Evolutionary conservation across 2,329 filamentous ascomycete genomes (phyloP), one percentile per base, ranked within the genome.

Genomic region (Cladorrhinum sp.): DNA sequence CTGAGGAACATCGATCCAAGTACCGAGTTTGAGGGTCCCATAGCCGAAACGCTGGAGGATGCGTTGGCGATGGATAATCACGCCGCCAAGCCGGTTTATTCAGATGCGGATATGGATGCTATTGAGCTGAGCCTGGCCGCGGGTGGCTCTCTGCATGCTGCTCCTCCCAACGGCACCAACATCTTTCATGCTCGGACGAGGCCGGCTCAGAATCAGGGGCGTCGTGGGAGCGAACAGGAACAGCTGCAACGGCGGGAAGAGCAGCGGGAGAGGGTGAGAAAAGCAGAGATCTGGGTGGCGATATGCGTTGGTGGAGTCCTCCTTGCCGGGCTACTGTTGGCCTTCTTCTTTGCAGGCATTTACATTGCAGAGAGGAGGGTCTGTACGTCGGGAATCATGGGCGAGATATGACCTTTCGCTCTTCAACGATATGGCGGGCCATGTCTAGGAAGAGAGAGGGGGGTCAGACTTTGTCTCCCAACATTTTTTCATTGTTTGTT

Each of bases 311-410:
- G 57, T 1, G 62, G 60, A 12, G 39, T 62, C 1, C 57, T 65
- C 9, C 56, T 59, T 1, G 54, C 65, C 12, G 55, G 58, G 2
- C 2, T 66, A 48, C 28, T 65, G 23, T 46, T 60, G 7, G 54
- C 53, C 1, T 58, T 67, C 20, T 67, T 68, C 58, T 62, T 66
- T 55, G 61, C 58, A 0, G 65, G 65, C 6, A 30, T 66, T 12
- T 59, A 64, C 16, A 18, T 66, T 39, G 65, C 64, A 1, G 58
- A 62, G 0, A 63, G 56, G 21, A 55, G 55, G 58, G 24, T 58
- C 23, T 55, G 54, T 49, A 2, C 20, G 3, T 51, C 24, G 49
- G 14, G 16, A 18, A 9, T 26, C 5, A 26, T 28, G 49, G 21
- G 14, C 3, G 49, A 24, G 20, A 28, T 24, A 9, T 36, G 33